Percentiles rank a stretch among this genome's conserved stretches.
phyloP scores from a whole-genome alignment of 2,329 filamentous ascomycete genomes.

The Whalleya microplaca region DNA sequence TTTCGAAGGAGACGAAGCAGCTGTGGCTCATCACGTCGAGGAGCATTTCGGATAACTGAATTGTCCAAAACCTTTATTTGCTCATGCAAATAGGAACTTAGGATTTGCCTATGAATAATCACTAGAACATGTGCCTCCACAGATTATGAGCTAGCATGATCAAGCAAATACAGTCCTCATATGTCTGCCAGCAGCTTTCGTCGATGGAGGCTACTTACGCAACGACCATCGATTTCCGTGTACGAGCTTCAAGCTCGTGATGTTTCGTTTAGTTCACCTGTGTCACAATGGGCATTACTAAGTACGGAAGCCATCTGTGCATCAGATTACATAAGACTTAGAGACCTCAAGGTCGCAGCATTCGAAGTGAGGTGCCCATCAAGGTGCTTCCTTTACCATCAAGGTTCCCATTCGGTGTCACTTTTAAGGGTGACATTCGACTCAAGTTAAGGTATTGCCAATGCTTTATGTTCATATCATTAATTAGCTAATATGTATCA shows the following conservation, averaged over 20 bases:
- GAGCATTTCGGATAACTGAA: slow-evolving; percentile 52
- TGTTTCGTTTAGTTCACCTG: too few species aligned
- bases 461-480: background rate
- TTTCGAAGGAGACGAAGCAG: slow-evolving; percentile 71
- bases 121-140: background rate
- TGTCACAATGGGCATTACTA: too few species aligned
- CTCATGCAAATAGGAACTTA: background rate
- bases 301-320: background rate
- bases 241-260: too few species aligned
- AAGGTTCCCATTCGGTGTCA: slow-evolving; percentile 13
- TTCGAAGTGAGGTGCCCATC: slow-evolving; percentile 15
- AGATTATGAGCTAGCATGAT: background rate
- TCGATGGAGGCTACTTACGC: too few species aligned
- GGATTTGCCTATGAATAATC: background rate
- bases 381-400: slow-evolving; percentile 19
- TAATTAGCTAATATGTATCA: slow-evolving; percentile 12
- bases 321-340: slow-evolving; percentile 4
- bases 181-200: too few species aligned
- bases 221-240: too few species aligned
- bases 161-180: too few species aligned
- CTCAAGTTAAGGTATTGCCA: background rate
- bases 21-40: slow-evolving; percentile 70
- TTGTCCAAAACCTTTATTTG: background rate
- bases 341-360: slow-evolving; percentile 10
- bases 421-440: slow-evolving; percentile 4